Base-by-base conservation (phyloP, 2,329 filamentous ascomycete genomes). In the Incumbomyces lentus region DNA sequence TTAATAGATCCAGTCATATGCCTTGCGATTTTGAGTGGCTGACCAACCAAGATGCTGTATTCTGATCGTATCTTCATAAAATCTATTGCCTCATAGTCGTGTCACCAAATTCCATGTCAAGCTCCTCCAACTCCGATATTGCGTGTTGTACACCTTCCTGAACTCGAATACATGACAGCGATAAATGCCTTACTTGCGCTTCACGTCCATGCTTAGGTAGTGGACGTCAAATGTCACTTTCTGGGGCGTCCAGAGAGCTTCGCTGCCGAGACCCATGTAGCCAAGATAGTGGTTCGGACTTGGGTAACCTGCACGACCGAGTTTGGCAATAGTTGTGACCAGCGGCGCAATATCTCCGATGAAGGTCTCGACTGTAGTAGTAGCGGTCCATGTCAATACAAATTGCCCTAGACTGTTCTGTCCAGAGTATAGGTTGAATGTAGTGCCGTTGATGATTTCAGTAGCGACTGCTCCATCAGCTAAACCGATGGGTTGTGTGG, bases 181-280 rank as follows among this genome's bases (percentile, higher is more conserved):
- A 26, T 26, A 26, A 35, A n/a, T 35, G 33, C 4, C 11, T 30
- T 45, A 45, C n/a, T 18, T 16, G 16, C 14, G 32, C 19, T 29
- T 37, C 8, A 45, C 22, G 22, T 45, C 42, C 44, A 67, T 57
- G 31, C 54, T 52, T 39, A 66, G 52, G 14, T 54, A 44, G 2
- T 60, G 54, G 2, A 73, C 71, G 30, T 61, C 61, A 51, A 77
- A 74, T 1, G 74, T 77, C 42, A 75, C 72, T 33, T 67, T 68
- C 3, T 57, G 54, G 18, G 56, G 47, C 6, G 67, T 61, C 5
- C 60, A 68, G 58, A 71, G 72, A 0, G 72, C 64, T 56, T 78
- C 74, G 12, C 69, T 68, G 17, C 74, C 74, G 51, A 77, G 71
- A 38, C 65, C 65, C 53, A 76, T 61, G 51, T 74, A 72, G 16